Conservation (phyloP, 2,329 filamentous ascomycete genomes). For the Nannizzia gypsea region DNA sequence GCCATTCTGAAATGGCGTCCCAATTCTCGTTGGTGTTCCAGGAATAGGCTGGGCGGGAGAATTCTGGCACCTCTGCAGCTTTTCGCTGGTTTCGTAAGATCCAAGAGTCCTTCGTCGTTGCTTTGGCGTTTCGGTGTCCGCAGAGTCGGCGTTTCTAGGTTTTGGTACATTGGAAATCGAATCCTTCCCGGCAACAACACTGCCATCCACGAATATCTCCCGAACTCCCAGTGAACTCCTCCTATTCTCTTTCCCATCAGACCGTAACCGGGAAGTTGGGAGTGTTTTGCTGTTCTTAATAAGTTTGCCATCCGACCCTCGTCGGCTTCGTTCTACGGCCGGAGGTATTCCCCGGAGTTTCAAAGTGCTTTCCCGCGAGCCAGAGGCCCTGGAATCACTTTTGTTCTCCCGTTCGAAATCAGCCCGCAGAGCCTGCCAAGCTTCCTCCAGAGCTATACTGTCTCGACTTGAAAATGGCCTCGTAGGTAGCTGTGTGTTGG, state of each 20-base stretch:
- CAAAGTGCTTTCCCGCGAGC: not conserved
- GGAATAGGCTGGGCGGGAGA: slow-evolving; percentile 22
- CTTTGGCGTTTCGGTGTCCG: not conserved
- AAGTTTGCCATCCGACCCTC: not conserved
- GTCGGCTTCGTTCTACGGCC: not conserved
- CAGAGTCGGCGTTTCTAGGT: not conserved
- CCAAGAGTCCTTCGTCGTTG: not conserved
- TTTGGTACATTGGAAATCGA: not conserved
- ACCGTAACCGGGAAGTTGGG: not conserved
- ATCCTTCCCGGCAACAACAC: not conserved
- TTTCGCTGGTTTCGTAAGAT: not conserved
- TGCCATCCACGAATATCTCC: not conserved
- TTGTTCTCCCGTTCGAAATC: slow-evolving; percentile 5
- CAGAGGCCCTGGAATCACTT: slow-evolving; percentile 12
- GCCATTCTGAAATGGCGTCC: slow-evolving; percentile 18
- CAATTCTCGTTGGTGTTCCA: slow-evolving; percentile 21
- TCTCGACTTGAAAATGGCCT: slow-evolving; percentile 70
- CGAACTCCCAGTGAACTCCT: not conserved
- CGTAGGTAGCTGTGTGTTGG: slow-evolving; percentile 48
- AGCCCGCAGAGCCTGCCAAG: slow-evolving; percentile 53
- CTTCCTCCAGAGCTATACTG: slow-evolving; percentile 65
- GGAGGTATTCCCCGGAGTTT: not conserved
- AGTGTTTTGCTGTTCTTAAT: not conserved
- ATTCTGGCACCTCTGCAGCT: slow-evolving; percentile 22
- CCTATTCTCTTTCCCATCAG: slow-evolving; percentile 11